These are phyloP conservation scores for Holtermanniella nyarrowii DNA, from an alignment of 768 basidiomycete genomes.

Conservation along the genomic window DNA sequence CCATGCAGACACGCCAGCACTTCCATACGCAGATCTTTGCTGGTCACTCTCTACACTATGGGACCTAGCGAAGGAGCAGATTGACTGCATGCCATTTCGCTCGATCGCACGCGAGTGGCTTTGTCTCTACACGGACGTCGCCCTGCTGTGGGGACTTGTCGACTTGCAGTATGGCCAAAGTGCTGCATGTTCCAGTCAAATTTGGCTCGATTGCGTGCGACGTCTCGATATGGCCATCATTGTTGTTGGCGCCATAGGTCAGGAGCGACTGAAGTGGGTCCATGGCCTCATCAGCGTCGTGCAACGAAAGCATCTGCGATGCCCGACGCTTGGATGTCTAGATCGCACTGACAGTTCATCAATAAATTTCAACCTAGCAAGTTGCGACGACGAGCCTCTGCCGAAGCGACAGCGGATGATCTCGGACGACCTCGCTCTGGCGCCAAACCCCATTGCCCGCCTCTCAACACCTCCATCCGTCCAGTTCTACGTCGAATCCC, in stretches of 20 bases:
- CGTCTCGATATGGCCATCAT: constrained; percentile 71
- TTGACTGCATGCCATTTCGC: constrained; percentile 44
- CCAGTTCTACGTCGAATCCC: constrained; percentile 47
- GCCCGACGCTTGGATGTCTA: not conserved
- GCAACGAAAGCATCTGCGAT: constrained; percentile 42
- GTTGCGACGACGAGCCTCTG: not conserved
- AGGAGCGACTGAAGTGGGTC: constrained; percentile 53
- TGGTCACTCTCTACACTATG: constrained; percentile 45
- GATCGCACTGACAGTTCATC: no score
- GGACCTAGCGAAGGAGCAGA: constrained; percentile 46
- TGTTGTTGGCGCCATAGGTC: constrained; percentile 65
- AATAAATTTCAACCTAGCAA: no score
- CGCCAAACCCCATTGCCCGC: constrained; percentile 42
- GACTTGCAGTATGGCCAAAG: constrained; percentile 7
- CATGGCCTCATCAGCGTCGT: constrained; percentile 53
- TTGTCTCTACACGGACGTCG: constrained; percentile 64
- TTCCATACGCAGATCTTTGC: not conserved
- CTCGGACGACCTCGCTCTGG: constrained; percentile 21
- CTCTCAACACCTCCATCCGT: constrained; percentile 52
- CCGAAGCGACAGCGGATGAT: constrained; percentile 3
- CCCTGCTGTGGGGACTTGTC: constrained; percentile 46
- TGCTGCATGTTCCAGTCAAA: not conserved
- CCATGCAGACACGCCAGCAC: no score
- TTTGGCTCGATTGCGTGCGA: constrained; percentile 46
- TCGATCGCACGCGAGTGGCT: constrained; percentile 49